phyloP scores from a whole-genome alignment of 345 rosid genomes.

The Turritis glabra region DNA sequence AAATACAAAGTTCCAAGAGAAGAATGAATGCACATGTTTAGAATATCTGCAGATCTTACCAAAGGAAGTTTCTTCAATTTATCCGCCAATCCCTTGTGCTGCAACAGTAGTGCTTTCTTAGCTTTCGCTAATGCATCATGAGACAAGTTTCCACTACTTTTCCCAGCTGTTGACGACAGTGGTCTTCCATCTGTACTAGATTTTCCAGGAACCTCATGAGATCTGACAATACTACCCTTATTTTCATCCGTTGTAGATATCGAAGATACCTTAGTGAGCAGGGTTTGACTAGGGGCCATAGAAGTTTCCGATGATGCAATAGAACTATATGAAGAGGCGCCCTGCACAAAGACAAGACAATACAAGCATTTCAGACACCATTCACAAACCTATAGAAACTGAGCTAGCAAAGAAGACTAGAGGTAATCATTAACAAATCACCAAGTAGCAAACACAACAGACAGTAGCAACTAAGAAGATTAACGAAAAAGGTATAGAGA shows the following conservation, averaged over 20 bases:
- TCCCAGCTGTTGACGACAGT: slow-evolving; percentile 71
- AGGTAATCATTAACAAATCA: background rate
- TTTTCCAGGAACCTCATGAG: slow-evolving; percentile 99
- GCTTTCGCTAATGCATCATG: slow-evolving; percentile 92
- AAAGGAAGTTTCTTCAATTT: slow-evolving; percentile 64
- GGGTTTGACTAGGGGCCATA: slow-evolving; percentile 48
- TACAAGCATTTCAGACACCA: slow-evolving; percentile 4
- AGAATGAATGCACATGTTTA: background rate
- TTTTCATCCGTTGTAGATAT: slow-evolving; percentile 95
- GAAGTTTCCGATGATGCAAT: slow-evolving; percentile 48
- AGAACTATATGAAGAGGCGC: slow-evolving; percentile 43
- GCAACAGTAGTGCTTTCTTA: slow-evolving; percentile 75
- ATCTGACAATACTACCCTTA: slow-evolving; percentile 96
- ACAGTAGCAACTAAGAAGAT: background rate
- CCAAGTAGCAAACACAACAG: background rate
- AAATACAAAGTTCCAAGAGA: background rate
- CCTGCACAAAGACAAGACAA: slow-evolving; percentile 47
- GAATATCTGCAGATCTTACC: slow-evolving; percentile 45
- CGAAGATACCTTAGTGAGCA: slow-evolving; percentile 91
- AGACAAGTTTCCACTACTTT: slow-evolving; percentile 75
- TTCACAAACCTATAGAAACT: slow-evolving; percentile 2
- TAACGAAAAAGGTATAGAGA: background rate
- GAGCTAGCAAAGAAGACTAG: slow-evolving; percentile 2
- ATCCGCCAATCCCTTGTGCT: slow-evolving; percentile 68
- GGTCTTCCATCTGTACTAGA: slow-evolving; percentile 97